These are phyloP conservation scores for Chaetomiaceae sp. DNA, from an alignment of 2,329 filamentous ascomycete genomes.

Conservation along the genomic window DNA sequence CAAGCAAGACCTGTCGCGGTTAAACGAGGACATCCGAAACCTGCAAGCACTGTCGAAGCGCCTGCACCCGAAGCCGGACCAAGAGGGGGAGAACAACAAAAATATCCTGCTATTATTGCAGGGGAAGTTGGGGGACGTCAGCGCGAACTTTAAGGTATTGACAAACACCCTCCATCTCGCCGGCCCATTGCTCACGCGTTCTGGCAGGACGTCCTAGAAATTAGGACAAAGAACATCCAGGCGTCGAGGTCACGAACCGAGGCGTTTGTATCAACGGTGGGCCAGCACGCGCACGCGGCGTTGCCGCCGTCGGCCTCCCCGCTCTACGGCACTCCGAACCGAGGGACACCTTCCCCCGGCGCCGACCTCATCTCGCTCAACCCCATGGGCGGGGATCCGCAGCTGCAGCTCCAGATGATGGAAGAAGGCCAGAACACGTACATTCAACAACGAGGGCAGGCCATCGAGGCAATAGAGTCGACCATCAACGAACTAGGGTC, in stretches of 20 bases:
- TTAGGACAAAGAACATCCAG: slow-evolving; percentile 96
- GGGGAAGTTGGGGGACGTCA: slow-evolving; percentile 86
- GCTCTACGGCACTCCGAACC: slow-evolving; percentile 71
- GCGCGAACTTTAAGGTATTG: slow-evolving; percentile 82
- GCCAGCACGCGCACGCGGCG: slow-evolving; percentile 63
- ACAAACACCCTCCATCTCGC: not conserved
- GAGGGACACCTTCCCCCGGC: slow-evolving; percentile 59
- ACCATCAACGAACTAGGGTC: slow-evolving; percentile 86
- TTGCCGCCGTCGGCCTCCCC: slow-evolving; percentile 74
- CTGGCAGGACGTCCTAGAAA: slow-evolving; percentile 72
- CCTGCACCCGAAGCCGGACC: slow-evolving; percentile 65
- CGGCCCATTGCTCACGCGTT: not conserved
- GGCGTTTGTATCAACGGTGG: slow-evolving; percentile 91
- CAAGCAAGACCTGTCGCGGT: slow-evolving; percentile 84
- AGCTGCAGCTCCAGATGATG: slow-evolving; percentile 73
- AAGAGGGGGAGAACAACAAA: slow-evolving; percentile 96
- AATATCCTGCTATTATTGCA: slow-evolving; percentile 91
- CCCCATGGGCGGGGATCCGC: slow-evolving; percentile 64
- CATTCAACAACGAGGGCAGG: slow-evolving; percentile 87
- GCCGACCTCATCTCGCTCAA: slow-evolving; percentile 78
- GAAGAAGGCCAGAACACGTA: slow-evolving; percentile 88
- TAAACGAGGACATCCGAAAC: slow-evolving; percentile 79
- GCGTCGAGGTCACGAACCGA: slow-evolving; percentile 87
- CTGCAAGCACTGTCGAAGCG: slow-evolving; percentile 73
- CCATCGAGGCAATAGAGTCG: slow-evolving; percentile 92